Conservation (phyloP, 1,284 basidiomycete genomes). For the Exsudoporus floridanus region DNA sequence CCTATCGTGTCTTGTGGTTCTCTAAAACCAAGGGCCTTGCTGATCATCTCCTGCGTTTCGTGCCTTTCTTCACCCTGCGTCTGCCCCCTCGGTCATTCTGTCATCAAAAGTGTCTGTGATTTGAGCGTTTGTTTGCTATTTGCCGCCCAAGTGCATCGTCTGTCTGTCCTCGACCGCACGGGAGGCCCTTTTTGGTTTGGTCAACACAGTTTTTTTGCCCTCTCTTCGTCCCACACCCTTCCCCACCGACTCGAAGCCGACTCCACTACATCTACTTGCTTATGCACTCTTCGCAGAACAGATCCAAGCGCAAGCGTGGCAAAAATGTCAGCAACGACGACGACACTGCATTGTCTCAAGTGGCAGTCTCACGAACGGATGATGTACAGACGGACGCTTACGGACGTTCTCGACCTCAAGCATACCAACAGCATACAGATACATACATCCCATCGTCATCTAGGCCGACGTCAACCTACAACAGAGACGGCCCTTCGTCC, state of each 20-base stretch:
- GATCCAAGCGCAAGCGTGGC: slow-evolving; percentile 48
- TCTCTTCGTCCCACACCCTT: slow-evolving; percentile 24
- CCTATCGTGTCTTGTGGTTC: slow-evolving; percentile 25
- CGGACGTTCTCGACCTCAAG: slow-evolving; percentile 37
- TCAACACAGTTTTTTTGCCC: slow-evolving; percentile 30
- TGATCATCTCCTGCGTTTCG: slow-evolving; percentile 21
- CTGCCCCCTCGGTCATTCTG: slow-evolving; percentile 13
- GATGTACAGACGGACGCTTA: slow-evolving; percentile 46
- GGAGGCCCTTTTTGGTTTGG: slow-evolving; percentile 28
- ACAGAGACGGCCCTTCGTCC: slow-evolving; percentile 50
- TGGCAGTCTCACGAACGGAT: slow-evolving; percentile 47
- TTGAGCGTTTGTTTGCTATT: slow-evolving; percentile 35
- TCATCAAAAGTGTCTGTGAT: slow-evolving; percentile 25
- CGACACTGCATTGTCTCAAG: slow-evolving; percentile 38
- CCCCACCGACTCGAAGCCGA: slow-evolving; percentile 27
- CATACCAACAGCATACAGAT: slow-evolving; percentile 49
- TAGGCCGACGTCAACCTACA: slow-evolving; percentile 38
- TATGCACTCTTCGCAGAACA: slow-evolving; percentile 53
- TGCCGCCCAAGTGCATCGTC: slow-evolving; percentile 20
- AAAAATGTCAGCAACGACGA: slow-evolving; percentile 53
- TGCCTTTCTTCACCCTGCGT: slow-evolving; percentile 6
- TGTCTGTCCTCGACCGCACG: slow-evolving; percentile 25
- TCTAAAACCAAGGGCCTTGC: slow-evolving; percentile 19
- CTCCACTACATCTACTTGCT: slow-evolving; percentile 32
- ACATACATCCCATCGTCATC: slow-evolving; percentile 48